Evolutionary conservation across 768 basidiomycete genomes (phyloP).

Genomic region (Saitozyma podzolica): DNA sequence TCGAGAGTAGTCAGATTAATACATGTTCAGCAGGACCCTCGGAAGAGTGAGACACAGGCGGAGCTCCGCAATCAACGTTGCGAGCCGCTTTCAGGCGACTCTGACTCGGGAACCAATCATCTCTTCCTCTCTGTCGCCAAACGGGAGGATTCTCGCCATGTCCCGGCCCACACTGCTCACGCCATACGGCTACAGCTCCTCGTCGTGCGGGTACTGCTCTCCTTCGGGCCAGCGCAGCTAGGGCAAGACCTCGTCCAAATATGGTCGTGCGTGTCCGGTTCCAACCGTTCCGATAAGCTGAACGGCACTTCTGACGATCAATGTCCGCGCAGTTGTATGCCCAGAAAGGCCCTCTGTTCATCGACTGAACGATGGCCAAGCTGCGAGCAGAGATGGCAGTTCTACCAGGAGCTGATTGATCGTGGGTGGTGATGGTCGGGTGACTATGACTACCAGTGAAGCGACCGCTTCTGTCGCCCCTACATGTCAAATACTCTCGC

Average conservation of each 20-base stretch:
- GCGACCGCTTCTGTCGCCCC: not conserved
- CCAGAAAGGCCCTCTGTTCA: not conserved
- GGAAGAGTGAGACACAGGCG: too few species aligned
- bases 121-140: too few species aligned
- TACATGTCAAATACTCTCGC: too few species aligned
- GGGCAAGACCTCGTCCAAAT: conserved; percentile 31
- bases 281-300: not conserved
- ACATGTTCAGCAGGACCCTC: too few species aligned
- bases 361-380: too few species aligned
- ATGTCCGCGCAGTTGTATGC: not conserved
- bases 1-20: too few species aligned
- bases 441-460: conserved; percentile 66
- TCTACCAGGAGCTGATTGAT: conserved; percentile 53
- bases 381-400: conserved; percentile 13
- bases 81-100: too few species aligned
- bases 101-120: too few species aligned
- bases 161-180: conserved; percentile 17
- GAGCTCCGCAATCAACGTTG: too few species aligned
- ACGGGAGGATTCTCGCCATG: conserved; percentile 1
- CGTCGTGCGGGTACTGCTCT: conserved; percentile 49
- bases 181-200: conserved; percentile 19
- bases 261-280: conserved; percentile 39
- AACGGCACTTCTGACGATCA: conserved; percentile 9
- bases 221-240: conserved; percentile 28
- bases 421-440: conserved; percentile 54